Percentiles rank a stretch among this genome's conserved stretches.
Evolutionary conservation across 305 asterid species (phyloP).

Genomic region (Fraxinus sp.): DNA sequence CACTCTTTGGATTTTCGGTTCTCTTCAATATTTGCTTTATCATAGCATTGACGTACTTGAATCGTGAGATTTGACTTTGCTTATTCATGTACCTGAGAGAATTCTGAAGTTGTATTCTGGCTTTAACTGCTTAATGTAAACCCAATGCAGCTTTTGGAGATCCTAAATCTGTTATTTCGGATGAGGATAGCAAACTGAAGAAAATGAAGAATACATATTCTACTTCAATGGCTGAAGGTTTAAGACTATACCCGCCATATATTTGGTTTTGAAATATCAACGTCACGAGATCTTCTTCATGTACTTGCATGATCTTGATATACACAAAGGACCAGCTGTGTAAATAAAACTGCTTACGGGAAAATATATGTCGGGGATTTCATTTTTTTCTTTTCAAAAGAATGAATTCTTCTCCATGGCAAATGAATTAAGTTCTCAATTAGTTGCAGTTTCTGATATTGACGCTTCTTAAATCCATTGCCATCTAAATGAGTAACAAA

Average conservation of each 20-base stretch:
- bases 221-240: constrained; percentile 17
- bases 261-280: neutral
- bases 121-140: neutral
- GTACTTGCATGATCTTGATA: neutral
- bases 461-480: neutral
- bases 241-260: neutral
- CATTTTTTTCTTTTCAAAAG: neutral
- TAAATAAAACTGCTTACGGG: neutral
- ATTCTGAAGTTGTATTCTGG: neutral
- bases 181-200: constrained; percentile 15
- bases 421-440: neutral
- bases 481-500: neutral
- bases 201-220: constrained; percentile 11
- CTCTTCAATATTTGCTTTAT: constrained; percentile 42
- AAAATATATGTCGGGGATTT: neutral
- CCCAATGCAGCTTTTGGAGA: constrained; percentile 39
- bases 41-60: constrained; percentile 38
- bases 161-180: constrained; percentile 28
- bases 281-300: neutral
- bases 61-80: constrained; percentile 31
- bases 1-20: constrained; percentile 43
- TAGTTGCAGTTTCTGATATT: neutral
- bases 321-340: neutral
- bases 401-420: neutral
- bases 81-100: neutral